phyloP scores from a whole-genome alignment of 768 basidiomycete species.

The Lentinula sp. region DNA sequence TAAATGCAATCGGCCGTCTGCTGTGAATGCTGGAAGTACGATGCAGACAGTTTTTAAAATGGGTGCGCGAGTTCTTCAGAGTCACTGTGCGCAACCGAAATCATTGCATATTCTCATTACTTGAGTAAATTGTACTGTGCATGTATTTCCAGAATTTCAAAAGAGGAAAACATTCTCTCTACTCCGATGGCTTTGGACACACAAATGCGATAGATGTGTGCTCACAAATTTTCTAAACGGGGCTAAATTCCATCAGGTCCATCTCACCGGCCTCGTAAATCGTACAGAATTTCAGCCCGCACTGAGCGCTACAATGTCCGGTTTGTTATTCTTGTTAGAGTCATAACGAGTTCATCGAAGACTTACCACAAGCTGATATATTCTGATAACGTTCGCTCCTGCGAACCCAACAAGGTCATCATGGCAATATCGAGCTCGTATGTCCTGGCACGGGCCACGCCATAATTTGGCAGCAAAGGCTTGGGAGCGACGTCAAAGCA shows the following conservation, averaged over 20 bases:
- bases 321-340: background rate
- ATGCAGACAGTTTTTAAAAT: too few relatives aligned
- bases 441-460: slow-evolving; percentile 29
- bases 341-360: too few relatives aligned
- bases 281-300: slow-evolving; percentile 30
- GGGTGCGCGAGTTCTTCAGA: too few relatives aligned
- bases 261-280: slow-evolving; percentile 29
- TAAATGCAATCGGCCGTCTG: too few relatives aligned
- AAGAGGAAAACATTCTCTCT: too few relatives aligned
- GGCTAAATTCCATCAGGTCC: slow-evolving; percentile 23
- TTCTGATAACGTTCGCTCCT: slow-evolving; percentile 36
- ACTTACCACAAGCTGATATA: slow-evolving; percentile 27
- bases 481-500: slow-evolving; percentile 21
- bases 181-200: too few relatives aligned
- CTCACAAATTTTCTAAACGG: background rate
- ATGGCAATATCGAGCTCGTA: slow-evolving; percentile 42
- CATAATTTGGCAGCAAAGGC: slow-evolving; percentile 43
- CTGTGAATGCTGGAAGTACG: too few relatives aligned
- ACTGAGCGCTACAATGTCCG: slow-evolving; percentile 2
- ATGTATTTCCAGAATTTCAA: too few relatives aligned
- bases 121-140: too few relatives aligned
- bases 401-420: slow-evolving; percentile 33
- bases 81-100: too few relatives aligned
- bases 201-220: too few relatives aligned
- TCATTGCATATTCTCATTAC: too few relatives aligned